These are phyloP conservation scores for Limonomyces culmigenus DNA, from an alignment of 1,284 basidiomycete species.

Conservation along the genomic window DNA sequence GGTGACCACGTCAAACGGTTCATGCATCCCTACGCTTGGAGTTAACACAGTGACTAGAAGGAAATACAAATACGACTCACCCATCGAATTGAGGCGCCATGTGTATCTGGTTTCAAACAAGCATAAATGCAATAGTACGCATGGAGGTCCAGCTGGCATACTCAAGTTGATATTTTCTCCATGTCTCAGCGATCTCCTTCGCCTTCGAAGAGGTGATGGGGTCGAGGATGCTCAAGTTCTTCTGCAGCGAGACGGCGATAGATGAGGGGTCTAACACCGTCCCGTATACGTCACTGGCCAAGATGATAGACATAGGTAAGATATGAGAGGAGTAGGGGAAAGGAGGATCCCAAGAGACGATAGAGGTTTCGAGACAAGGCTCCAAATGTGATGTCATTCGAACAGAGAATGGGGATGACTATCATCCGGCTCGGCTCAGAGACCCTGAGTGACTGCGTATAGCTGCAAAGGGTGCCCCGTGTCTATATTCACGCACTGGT, in stretches of 20 bases:
- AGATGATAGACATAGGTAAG: conserved; percentile 6
- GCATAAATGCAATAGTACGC: background rate
- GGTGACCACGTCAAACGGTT: conserved; percentile 16
- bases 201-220: conserved; percentile 9
- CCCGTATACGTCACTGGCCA: conserved; percentile 16
- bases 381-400: too few relatives aligned
- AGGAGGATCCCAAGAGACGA: too few relatives aligned
- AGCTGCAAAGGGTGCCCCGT: too few relatives aligned
- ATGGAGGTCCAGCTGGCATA: conserved; percentile 7
- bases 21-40: conserved; percentile 11
- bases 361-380: too few relatives aligned
- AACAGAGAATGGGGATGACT: too few relatives aligned
- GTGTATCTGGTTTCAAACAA: conserved; percentile 12
- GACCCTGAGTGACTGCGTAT: too few relatives aligned
- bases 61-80: conserved; percentile 7
- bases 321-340: background rate
- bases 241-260: conserved; percentile 8
- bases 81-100: conserved; percentile 17
- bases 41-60: background rate
- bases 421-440: too few relatives aligned
- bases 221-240: conserved; percentile 3
- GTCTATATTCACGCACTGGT: too few relatives aligned
- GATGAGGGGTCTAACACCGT: conserved; percentile 15
- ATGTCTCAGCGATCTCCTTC: conserved; percentile 8
- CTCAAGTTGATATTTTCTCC: conserved; percentile 17